Evolutionary conservation across 1,284 basidiomycete genomes (phyloP).

Genomic region (Leccinum fallax): DNA sequence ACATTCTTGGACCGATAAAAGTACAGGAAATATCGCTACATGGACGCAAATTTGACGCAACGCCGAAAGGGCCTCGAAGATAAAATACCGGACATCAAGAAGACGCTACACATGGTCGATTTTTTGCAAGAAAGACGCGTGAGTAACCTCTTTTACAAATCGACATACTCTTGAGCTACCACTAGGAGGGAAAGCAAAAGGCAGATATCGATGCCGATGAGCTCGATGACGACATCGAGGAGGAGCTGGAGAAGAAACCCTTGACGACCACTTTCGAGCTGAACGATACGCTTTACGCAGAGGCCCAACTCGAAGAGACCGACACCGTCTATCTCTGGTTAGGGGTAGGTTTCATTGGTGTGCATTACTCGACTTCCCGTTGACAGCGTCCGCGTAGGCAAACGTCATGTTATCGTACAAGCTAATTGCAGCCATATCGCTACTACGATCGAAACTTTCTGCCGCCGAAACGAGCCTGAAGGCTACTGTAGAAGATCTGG

Average conservation of each 20-base stretch:
- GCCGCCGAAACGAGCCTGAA: constrained; percentile 71
- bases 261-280: constrained; percentile 92
- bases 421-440: constrained; percentile 75
- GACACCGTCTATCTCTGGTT: constrained; percentile 96
- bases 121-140: constrained; percentile 76
- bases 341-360: constrained; percentile 65
- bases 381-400: constrained; percentile 55
- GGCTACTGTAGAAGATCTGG: constrained; percentile 85
- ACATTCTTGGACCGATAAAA: constrained; percentile 29
- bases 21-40: constrained; percentile 95
- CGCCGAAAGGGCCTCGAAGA: constrained; percentile 81
- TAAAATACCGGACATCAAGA: constrained; percentile 96
- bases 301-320: constrained; percentile 85
- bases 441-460: constrained; percentile 80
- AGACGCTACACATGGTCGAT: constrained; percentile 90
- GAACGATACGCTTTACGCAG: constrained; percentile 93
- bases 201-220: constrained; percentile 46
- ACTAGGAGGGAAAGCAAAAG: constrained; percentile 64
- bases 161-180: background rate
- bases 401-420: constrained; percentile 98
- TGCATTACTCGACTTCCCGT: background rate
- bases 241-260: constrained; percentile 46
- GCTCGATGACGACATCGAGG: constrained; percentile 49
- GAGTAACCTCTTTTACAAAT: constrained; percentile 29
- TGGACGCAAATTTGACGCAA: constrained; percentile 89